Conservation (phyloP, 805 yeast species). For the Cyberlindnera samutprakarnensis region DNA sequence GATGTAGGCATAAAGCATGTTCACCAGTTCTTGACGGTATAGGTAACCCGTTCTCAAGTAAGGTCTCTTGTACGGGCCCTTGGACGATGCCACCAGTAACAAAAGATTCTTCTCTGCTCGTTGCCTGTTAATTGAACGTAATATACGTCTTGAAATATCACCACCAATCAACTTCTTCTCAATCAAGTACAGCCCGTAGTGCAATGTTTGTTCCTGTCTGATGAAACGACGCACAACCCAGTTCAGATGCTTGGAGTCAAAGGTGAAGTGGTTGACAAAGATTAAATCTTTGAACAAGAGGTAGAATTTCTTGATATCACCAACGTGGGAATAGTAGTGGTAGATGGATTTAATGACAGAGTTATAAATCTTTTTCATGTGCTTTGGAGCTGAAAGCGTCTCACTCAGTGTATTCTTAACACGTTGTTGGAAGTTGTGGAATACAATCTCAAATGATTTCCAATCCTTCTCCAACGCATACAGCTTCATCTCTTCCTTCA, state of each 20-base stretch:
- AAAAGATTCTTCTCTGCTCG: conserved; percentile 12
- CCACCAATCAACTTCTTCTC: conserved; percentile 32
- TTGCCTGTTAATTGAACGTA: conserved; percentile 5
- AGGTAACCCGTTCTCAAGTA: conserved; percentile 22
- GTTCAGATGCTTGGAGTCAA: conserved; percentile 27
- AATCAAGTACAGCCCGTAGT: conserved; percentile 22
- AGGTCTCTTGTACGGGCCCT: conserved; percentile 20
- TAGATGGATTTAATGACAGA: conserved; percentile 11
- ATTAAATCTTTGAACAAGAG: conserved; percentile 16
- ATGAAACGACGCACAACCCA: conserved; percentile 23
- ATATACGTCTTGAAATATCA: conserved; percentile 16
- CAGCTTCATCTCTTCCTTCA: conserved; percentile 26
- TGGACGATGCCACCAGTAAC: conserved; percentile 16
- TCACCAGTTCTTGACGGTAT: conserved; percentile 13
- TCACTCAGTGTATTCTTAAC: conserved; percentile 9
- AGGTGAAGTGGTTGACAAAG: conserved; percentile 19
- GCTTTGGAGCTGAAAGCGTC: conserved; percentile 15
- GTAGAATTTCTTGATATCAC: conserved; percentile 5
- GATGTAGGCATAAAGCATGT: conserved; percentile 21
- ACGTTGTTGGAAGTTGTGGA: conserved; percentile 13
- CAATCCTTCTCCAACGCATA: conserved; percentile 22
- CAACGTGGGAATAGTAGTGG: conserved; percentile 3
- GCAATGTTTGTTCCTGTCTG: conserved; percentile 21
- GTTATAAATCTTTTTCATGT: conserved; percentile 19
- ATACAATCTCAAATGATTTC: conserved; percentile 26